Evolutionary conservation across 371 early-diverging fungal genomes (phyloP), one percentile per base, ranked within the genome.

Genomic region (Apophysomyces elegans): DNA sequence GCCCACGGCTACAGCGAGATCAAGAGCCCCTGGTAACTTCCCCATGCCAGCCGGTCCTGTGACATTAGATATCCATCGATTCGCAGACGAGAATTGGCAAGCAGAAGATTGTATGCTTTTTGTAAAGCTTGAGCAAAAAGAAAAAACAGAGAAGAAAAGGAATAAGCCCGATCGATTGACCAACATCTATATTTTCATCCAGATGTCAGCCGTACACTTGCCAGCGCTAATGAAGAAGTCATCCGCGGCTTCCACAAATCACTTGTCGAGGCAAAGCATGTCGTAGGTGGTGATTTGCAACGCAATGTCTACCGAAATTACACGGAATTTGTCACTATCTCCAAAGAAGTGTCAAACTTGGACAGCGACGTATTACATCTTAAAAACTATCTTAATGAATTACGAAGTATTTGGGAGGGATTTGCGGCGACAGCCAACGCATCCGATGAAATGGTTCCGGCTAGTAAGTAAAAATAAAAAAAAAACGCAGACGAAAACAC

Each of bases 231-330:
- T 41, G 90, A 91, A 68, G 90, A 90, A 58, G 83, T 79, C 2
- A 81, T 91, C 18, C 83, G 90, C 7, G 71, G 73, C 0, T 88
- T 88, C 59, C 80, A 86, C 60, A 75, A 78, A 57, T 78, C 87
- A 7, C 78, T 95, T 12, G 79, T 81, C 36, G 90, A 90, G 59
- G 89, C 96, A 13, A 91, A 91, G 66, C 89, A 90, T 37, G 77
- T 86, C 7, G 93, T 94, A 8, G 93, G 95, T 12, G 85, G 79
- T 14, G 93, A 93, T 68, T 75, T 96, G 39, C 96, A 96, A 50
- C 86, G 91, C 59, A 95, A 95, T 70, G 95, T 98, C 46, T 95
- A 91, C 77, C 89, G 88, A 67, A 97, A 97, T 80, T 97, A 98
- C 74, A 88, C 87, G 46, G 95, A 96, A 70, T 98, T 98, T 76